phyloP scores from a whole-genome alignment of 495 filamentous ascomycete species.

The Parathielavia appendiculata region DNA sequence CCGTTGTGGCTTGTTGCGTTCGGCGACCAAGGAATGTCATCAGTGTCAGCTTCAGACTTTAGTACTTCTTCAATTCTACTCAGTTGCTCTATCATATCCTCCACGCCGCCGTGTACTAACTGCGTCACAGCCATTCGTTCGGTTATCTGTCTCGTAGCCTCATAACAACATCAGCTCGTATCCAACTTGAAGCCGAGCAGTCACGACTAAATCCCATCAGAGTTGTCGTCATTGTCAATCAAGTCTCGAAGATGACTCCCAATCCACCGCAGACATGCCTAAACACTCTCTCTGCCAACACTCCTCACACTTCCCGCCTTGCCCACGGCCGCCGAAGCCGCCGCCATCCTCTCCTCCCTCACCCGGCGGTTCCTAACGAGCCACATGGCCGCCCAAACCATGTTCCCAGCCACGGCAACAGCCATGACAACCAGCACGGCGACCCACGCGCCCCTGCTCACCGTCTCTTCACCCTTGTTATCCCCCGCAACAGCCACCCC shows the following conservation, averaged over 20 bases:
- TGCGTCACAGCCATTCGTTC: neutral
- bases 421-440: constrained; percentile 11
- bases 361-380: neutral
- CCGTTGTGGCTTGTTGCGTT: too few relatives aligned
- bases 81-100: neutral
- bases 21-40: too few relatives aligned
- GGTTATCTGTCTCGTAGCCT: neutral
- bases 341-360: neutral
- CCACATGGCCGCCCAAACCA: constrained; percentile 7
- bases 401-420: constrained; percentile 4
- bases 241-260: too few relatives aligned
- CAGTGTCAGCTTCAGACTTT: neutral
- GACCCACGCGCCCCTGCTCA: constrained; percentile 5
- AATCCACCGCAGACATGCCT: neutral
- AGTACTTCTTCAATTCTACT: neutral
- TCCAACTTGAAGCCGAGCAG: neutral
- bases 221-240: neutral
- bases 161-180: neutral
- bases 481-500: neutral
- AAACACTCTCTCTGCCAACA: constrained; percentile 3
- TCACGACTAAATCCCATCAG: neutral
- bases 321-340: neutral
- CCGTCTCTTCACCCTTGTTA: neutral
- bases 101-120: neutral
- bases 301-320: neutral